Conservation (phyloP, 1,284 basidiomycete genomes). For the Microbotryum silenes-acaulis region DNA sequence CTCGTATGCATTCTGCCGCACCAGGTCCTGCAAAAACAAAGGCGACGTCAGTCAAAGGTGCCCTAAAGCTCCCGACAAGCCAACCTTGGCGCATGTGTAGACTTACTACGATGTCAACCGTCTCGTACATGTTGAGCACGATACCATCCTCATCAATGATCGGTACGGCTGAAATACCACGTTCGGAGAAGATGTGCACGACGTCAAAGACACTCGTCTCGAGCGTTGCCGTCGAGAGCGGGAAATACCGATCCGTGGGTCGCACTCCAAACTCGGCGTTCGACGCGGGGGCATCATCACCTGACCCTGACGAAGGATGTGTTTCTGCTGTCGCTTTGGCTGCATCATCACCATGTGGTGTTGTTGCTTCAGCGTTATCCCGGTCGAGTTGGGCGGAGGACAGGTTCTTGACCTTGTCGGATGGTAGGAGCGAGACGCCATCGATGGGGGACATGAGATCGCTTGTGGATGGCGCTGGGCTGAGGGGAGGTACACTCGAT, state of each 20-base stretch:
- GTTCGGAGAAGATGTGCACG: slow-evolving; percentile 96
- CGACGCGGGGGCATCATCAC: background rate
- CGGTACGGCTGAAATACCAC: slow-evolving; percentile 92
- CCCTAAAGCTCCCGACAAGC: background rate
- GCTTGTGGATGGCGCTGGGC: background rate
- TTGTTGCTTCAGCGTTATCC: background rate
- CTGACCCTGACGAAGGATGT: background rate
- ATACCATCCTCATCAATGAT: slow-evolving; percentile 73
- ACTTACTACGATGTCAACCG: slow-evolving; percentile 95
- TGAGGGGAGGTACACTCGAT: no score
- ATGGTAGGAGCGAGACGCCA: no score
- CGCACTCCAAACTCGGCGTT: slow-evolving; percentile 14
- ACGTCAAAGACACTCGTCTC: slow-evolving; percentile 93
- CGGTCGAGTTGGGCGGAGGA: no score
- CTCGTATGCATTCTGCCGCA: slow-evolving; percentile 80
- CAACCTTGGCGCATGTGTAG: background rate
- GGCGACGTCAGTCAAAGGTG: background rate
- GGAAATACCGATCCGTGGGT: slow-evolving; percentile 56
- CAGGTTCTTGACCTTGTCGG: no score
- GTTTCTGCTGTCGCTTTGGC: background rate
- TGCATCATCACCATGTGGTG: background rate
- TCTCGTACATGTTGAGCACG: slow-evolving; percentile 95
- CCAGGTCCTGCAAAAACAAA: slow-evolving; percentile 62
- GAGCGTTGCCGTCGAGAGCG: slow-evolving; percentile 85
- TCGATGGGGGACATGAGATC: background rate